Percentiles rank a stretch among this genome's conserved stretches.
phyloP scores from a whole-genome alignment of 805 yeast genomes.

The Candida orba region DNA sequence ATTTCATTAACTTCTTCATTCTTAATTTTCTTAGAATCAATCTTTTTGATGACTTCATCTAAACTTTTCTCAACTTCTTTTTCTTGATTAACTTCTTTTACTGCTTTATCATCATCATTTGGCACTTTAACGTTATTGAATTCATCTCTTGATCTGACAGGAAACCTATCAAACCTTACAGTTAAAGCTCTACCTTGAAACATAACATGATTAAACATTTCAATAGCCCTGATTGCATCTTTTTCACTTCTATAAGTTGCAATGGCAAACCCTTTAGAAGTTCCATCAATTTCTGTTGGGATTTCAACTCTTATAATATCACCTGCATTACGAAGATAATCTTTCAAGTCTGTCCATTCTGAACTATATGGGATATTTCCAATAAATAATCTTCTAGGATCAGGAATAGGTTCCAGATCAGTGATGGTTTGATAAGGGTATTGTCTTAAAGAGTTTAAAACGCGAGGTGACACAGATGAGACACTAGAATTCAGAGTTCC shows the following conservation, averaged over 20 bases:
- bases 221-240: slow-evolving; percentile 43
- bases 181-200: slow-evolving; percentile 56
- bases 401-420: slow-evolving; percentile 16
- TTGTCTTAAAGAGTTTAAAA: slow-evolving; percentile 15
- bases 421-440: slow-evolving; percentile 20
- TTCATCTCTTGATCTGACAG: neutral
- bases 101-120: too few species aligned
- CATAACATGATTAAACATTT: slow-evolving; percentile 39
- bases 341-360: slow-evolving; percentile 33
- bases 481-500: too few species aligned
- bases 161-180: slow-evolving; percentile 50
- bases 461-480: slow-evolving; percentile 14
- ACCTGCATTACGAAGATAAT: slow-evolving; percentile 25
- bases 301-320: slow-evolving; percentile 29
- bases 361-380: slow-evolving; percentile 50
- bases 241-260: slow-evolving; percentile 42
- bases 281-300: slow-evolving; percentile 30
- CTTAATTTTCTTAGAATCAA: neutral
- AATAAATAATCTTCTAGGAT: slow-evolving; percentile 40
- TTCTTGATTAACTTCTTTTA: neutral
- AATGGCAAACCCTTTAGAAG: slow-evolving; percentile 56
- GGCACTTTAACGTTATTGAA: too few species aligned
- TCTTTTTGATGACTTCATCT: slow-evolving; percentile 9
- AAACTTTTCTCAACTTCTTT: slow-evolving; percentile 11
- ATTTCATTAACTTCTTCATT: neutral